Evolutionary conservation across 2,329 filamentous ascomycete species (phyloP), one percentile per base, ranked within the genome.

Genomic region (Metarhizium brunneum): DNA sequence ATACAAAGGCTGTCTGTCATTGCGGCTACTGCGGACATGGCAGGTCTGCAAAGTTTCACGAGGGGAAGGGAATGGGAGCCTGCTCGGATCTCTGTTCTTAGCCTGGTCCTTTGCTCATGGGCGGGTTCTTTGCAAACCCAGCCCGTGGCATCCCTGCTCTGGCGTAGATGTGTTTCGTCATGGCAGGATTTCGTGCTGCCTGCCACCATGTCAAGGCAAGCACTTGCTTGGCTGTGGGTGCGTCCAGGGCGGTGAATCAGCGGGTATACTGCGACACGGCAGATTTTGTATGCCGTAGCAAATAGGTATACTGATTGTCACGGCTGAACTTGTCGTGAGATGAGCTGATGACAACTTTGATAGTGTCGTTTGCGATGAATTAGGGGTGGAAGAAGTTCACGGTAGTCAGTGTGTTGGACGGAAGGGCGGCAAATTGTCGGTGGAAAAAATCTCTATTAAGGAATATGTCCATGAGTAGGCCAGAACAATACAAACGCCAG

Each of bases 71-170:
- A 47, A 43, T 30, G 42, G 20, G 52, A 58, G 54, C 57, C 63
- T 71, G 74, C 74, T 78, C 76, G 71, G 76, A 78, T 78, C 60
- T 78, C 76, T 75, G 76, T 77, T 78, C 76, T 77, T 71, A n/a
- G 35, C 30, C 49, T 40, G 45, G 50, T 57, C 56, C 50, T 36
- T 50, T 53, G 49, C 48, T 14, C 50, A 30, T 52, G 40, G 42
- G 30, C 13, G 40, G 20, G 38, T 48, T 48, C 25, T 30, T 11
- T 11, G 14, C 1, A 30, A 32, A 48, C 45, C n/a, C 45, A 2
- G 45, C 45, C 25, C 25, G 45, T 16, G 45, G 25, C 45, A 48
- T 48, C 45, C 25, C 45, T 48, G 45, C 45, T 48, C 45, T 48
- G 48, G 25, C 52, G 55, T 53, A 45, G 54, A 48, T 47, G 48